Evolutionary conservation across 163 green algal species (phyloP), one percentile per base, ranked within the genome.

Genomic region (Trebouxia gelatinosa): DNA sequence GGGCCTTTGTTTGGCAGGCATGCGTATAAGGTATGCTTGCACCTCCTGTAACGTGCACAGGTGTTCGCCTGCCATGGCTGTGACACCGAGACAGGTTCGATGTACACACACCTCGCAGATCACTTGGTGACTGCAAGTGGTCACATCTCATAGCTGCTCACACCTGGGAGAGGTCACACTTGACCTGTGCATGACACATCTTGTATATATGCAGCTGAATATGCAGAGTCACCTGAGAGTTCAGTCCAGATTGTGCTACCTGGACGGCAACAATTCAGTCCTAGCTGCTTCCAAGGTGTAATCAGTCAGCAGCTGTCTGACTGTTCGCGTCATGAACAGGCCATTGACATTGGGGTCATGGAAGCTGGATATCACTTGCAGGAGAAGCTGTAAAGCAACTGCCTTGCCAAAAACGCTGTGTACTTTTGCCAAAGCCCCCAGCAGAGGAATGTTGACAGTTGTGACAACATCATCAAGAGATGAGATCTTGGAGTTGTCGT

Each of bases 391-490:
- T 2, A 76, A 28, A 4, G 46, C 43, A 4, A 72, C 64, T 26
- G 50, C 31, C 35, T 37, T 72, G 64, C 64, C 64, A 34, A 72
- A 72, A 37, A 72, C 7, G 35, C 64, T 72, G 68, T 76, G 68
- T 9, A 43, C 68, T 59, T 62, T 76, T 9, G 82, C 78, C 17
- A 87, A 37, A 39, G 84, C 80, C 28, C 86, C 89, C n/a, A 94
- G 57, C 11, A 94, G 88, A 5, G 89, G 82, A 59, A 94, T 54
- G 79, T 94, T 94, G 40, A 91, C 82, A 3, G 89, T 93, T 26
- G 82, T 84, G 32, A 94, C 80, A 9, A 62, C 28, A 37, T 83
- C 83, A 32, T 81, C 66, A 21, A 85, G 67, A 37, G 66, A 67
- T 3, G 65, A 50, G 13, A 9, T 21, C 1, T 71, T 83, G 0